Conservation (phyloP, 805 yeast species). For the Yamadazyma endophytica region DNA sequence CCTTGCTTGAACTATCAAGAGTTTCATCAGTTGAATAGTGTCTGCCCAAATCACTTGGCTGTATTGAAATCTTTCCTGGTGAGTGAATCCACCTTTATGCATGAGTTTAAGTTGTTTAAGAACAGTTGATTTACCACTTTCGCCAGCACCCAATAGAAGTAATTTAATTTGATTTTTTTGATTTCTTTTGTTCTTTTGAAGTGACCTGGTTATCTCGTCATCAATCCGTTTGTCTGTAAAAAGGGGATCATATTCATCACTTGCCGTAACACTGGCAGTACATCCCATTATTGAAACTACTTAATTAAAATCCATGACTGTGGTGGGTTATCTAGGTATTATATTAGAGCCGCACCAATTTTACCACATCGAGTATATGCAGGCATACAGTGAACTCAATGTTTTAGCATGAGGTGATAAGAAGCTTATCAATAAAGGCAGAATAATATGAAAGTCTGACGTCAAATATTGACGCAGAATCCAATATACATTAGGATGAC, state of each 20-base stretch:
- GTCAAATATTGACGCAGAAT: constrained; percentile 6
- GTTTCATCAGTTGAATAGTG: constrained; percentile 78
- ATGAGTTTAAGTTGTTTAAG: constrained; percentile 81
- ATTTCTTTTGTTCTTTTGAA: constrained; percentile 47
- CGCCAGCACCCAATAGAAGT: constrained; percentile 88
- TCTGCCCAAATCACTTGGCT: constrained; percentile 91
- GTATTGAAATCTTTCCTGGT: constrained; percentile 75
- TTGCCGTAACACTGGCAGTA: constrained; percentile 45
- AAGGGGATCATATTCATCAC: constrained; percentile 48
- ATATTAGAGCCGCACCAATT: neutral
- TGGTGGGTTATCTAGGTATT: too few species aligned
- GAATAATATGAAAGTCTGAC: too few species aligned
- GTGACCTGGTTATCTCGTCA: constrained; percentile 60
- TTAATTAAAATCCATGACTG: neutral
- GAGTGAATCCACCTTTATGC: constrained; percentile 81
- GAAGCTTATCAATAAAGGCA: too few species aligned
- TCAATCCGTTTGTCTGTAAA: constrained; percentile 51
- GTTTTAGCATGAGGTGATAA: too few species aligned
- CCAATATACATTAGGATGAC: constrained; percentile 17
- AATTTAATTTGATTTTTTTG: constrained; percentile 64
- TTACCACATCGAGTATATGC: neutral
- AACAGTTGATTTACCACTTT: constrained; percentile 91
- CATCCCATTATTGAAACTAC: constrained; percentile 57
- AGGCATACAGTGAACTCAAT: too few species aligned
- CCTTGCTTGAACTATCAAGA: constrained; percentile 69